A percentile compares a stretch with the other conserved stretches of the same genome.
Evolutionary conservation across 805 yeast species (phyloP).

Genomic region (Lipomyces yamadae): DNA sequence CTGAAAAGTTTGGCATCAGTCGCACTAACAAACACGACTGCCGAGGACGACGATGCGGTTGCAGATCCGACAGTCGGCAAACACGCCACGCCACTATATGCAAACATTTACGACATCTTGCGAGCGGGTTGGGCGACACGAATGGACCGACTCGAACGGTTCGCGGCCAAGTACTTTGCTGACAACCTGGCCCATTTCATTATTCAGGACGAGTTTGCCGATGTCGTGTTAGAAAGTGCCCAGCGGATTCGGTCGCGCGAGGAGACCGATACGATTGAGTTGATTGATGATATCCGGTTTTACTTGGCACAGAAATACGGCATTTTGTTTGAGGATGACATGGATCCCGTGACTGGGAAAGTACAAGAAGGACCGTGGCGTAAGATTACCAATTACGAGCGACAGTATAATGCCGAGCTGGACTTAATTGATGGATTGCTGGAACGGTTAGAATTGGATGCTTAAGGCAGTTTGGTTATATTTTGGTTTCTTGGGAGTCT

Average conservation of each 20-base stretch:
- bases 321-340: slow-evolving; percentile 41
- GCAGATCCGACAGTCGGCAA: slow-evolving; percentile 40
- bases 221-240: slow-evolving; percentile 56
- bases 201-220: slow-evolving; percentile 49
- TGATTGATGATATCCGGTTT: slow-evolving; percentile 76
- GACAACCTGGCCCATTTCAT: slow-evolving; percentile 51
- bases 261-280: slow-evolving; percentile 78
- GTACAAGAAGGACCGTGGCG: slow-evolving; percentile 40
- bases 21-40: slow-evolving; percentile 47
- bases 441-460: slow-evolving; percentile 50
- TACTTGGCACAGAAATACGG: slow-evolving; percentile 54
- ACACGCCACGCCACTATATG: slow-evolving; percentile 36
- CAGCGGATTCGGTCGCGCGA: slow-evolving; percentile 62
- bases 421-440: slow-evolving; percentile 51
- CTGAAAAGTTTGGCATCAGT: slow-evolving; percentile 63
- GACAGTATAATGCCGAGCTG: slow-evolving; percentile 49
- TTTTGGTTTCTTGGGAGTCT: not conserved
- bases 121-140: slow-evolving; percentile 71
- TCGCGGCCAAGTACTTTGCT: slow-evolving; percentile 64
- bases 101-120: slow-evolving; percentile 59
- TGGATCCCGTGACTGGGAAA: slow-evolving; percentile 33
- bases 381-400: slow-evolving; percentile 43
- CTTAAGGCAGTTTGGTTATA: slow-evolving; percentile 40
- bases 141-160: slow-evolving; percentile 66
- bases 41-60: slow-evolving; percentile 40